Base-by-base conservation (phyloP, 202 grass and related monocot species). In the Carex arenaria region DNA sequence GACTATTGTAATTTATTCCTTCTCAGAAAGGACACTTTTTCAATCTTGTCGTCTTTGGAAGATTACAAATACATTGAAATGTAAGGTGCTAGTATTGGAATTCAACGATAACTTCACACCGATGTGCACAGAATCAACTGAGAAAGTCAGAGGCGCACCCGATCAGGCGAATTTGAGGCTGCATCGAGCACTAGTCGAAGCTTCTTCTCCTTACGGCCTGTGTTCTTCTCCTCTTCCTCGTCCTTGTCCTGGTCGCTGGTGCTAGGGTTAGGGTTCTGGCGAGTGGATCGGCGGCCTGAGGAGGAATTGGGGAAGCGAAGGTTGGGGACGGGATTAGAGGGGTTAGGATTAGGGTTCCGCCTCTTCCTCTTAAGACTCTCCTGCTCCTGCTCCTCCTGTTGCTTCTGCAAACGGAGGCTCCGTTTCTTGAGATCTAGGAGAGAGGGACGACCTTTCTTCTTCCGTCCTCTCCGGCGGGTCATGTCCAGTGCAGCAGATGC, bases 201-300 rank as follows among this genome's bases (percentile, higher is more conserved):
- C 86, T 92, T 94, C 84, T 88, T 94, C 87, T 94, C 90, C 77
- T 90, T 88, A 28, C 92, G 89, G 52, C 65, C 67, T 4, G 43
- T 13, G n/a, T 68, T 80, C 61, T 85, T 87, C 60, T 94, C 89
- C 15, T 88, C 91, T 15, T 77, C 92, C 19, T 88, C 84, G 32
- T 86, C 88, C 26, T 82, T 26, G 13, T 79, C 70, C 43, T 85
- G 8, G 42, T 81, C 67, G 4, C 8, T 31, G 38, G 83, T 61
- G 85, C 61, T 67, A 68, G 86, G 86, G 80, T 87, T 88, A 17
- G 85, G 84, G 83, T 69, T 15, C 72, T 73, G 83, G 65, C 88
- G 92, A 52, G 84, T 85, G 88, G 70, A 74, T 65, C 67, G 38
- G 52, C 10, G 81, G 4, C 66, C 47, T 54, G 43, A 49, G 68